A percentile compares a stretch with the other conserved stretches of the same genome.
Evolutionary conservation across 768 basidiomycete species (phyloP).

Genomic region (Phanerochaete sordida): DNA sequence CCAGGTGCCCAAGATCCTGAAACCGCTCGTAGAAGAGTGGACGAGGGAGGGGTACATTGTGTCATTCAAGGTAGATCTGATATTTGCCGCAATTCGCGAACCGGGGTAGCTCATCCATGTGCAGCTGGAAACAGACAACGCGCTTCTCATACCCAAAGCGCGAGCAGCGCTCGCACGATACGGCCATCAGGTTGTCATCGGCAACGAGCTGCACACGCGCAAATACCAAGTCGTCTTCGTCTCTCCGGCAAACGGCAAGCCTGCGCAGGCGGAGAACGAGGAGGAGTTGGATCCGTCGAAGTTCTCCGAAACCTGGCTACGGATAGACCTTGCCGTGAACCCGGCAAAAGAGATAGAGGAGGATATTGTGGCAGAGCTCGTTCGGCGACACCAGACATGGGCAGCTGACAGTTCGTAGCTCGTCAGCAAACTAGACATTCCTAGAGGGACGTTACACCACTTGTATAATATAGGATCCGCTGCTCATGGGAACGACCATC

Average conservation of each 20-base stretch:
- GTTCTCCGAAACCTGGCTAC: conserved; percentile 62
- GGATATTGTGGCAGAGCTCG: conserved; percentile 77
- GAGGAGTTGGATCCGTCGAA: conserved; percentile 17
- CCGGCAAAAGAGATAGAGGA: conserved; percentile 84
- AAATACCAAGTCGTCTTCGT: conserved; percentile 94
- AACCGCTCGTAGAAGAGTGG: conserved; percentile 94
- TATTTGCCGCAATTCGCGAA: neutral
- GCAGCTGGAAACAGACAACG: conserved; percentile 89
- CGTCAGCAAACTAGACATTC: neutral
- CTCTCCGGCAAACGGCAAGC: conserved; percentile 38
- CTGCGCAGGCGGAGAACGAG: conserved; percentile 11
- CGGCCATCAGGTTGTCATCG: conserved; percentile 96
- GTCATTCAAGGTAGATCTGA: conserved; percentile 81
- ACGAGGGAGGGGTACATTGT: conserved; percentile 85
- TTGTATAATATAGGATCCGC: neutral
- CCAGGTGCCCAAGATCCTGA: conserved; percentile 94
- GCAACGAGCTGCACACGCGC: conserved; percentile 88
- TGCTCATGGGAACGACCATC: neutral
- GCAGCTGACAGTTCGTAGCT: conserved; percentile 27
- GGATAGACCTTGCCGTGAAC: conserved; percentile 40
- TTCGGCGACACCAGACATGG: conserved; percentile 73
- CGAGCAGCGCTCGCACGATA: conserved; percentile 85
- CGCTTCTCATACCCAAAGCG: conserved; percentile 87
- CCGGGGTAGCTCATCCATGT: neutral
- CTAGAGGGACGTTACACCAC: neutral